Evolutionary conservation across 495 filamentous ascomycete genomes (phyloP), one percentile per base, ranked within the genome.

Genomic region (Penicillium paradoxum): DNA sequence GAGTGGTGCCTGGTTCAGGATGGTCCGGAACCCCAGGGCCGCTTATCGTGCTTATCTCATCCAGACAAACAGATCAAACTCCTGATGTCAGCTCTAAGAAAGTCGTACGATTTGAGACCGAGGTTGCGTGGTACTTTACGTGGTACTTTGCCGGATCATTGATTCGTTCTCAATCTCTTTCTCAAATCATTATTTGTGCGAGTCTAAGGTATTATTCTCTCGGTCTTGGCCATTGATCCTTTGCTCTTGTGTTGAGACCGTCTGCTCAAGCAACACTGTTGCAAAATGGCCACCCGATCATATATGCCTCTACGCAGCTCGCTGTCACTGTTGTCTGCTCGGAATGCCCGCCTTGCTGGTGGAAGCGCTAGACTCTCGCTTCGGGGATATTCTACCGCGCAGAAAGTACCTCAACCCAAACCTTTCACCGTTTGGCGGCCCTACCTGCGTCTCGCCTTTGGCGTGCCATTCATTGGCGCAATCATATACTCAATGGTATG

Each of bases 401-500:
- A 68, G 32, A 55, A 53, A 3, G 50, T 62, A 5, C 57, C 45
- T 21, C 49, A 62, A 32, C 50, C 61, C 8, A 62, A 68, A 42
- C 55, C 61, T 11, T 75, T 73, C 43, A 74, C 69, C 11, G 77
- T 82, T 10, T 76, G 67, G 65, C 63, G 73, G 45, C 79, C 80
- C 7, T 78, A 80, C 51, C 64, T 77, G 41, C 78, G 84, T 42
- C 68, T 89, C 17, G 73, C 78, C 9, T 58, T 88, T 49, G 83
- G 82, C 11, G 60, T 86, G 24, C 76, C 85, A 6, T 81, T 88
- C 63, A 78, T 84, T 51, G 72, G 78, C 34, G 72, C 80, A 29
- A 60, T 89, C 32, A 74, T 85, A 18, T 88, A 87, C 69, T 84
- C 80, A 25, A 88, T 88, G 83, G 85, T 83, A 75, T 37, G 55